Conservation (phyloP, 1,139 yeast species). For the Hyphopichia khmerensis region DNA sequence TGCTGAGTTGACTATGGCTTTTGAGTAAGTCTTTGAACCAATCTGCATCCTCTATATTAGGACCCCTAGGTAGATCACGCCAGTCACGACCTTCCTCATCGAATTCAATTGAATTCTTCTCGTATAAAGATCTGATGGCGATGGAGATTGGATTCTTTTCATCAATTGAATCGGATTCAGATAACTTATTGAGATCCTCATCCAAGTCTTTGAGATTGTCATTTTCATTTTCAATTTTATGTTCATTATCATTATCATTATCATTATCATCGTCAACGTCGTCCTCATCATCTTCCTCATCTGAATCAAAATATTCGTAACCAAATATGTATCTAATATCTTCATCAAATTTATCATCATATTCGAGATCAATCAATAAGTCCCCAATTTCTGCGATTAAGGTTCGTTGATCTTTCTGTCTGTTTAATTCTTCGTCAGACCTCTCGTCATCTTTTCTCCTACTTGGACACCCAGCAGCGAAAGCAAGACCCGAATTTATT, state of each 20-base stretch:
- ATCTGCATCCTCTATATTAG: slow-evolving; percentile 30
- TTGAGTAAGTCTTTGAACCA: slow-evolving; percentile 19
- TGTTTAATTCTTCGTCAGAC: slow-evolving; percentile 15
- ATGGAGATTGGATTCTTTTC: slow-evolving; percentile 16
- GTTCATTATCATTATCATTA: slow-evolving; percentile 4
- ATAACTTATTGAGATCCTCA: slow-evolving; percentile 4
- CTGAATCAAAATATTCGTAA: slow-evolving; percentile 44
- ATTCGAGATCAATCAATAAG: slow-evolving; percentile 54
- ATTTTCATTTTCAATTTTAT: not conserved
- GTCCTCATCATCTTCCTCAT: slow-evolving; percentile 17
- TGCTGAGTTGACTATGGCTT: slow-evolving; percentile 14
- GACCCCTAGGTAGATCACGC: slow-evolving; percentile 66
- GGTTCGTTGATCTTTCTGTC: slow-evolving; percentile 22
- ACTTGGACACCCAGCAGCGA: slow-evolving; percentile 12
- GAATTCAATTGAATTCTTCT: slow-evolving; percentile 37
- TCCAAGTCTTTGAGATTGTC: slow-evolving; percentile 3
- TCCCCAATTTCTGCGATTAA: slow-evolving; percentile 48
- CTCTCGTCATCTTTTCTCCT: slow-evolving; percentile 8
- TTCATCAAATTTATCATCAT: slow-evolving; percentile 70
- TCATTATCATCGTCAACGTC: slow-evolving; percentile 7
- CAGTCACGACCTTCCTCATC: slow-evolving; percentile 65
- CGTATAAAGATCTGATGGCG: slow-evolving; percentile 32
- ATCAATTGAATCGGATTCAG: not conserved
- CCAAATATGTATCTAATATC: slow-evolving; percentile 73
- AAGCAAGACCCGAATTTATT: slow-evolving; percentile 23